A percentile compares a stretch with the other conserved stretches of the same genome.
Evolutionary conservation across 140 eudicot species (phyloP).

Genomic region (Ambrosia hybrid): DNA sequence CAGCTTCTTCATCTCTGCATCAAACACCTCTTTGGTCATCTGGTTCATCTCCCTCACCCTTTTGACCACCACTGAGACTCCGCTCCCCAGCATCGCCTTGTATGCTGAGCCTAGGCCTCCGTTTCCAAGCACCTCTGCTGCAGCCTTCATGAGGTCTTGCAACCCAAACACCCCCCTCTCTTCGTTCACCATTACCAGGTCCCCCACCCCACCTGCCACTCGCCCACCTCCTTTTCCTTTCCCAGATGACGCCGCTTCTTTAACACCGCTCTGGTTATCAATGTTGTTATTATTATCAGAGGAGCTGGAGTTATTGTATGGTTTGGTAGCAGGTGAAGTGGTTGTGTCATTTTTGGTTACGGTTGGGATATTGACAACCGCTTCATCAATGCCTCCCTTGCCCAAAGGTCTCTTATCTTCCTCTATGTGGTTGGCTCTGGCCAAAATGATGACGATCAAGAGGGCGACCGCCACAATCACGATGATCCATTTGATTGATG

Average conservation of each 20-base stretch:
- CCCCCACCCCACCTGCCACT: conserved; percentile 31
- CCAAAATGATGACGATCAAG: conserved; percentile 29
- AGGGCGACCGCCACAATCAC: conserved; percentile 29
- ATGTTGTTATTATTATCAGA: too few relatives aligned
- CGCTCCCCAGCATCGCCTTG: conserved; percentile 63
- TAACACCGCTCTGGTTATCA: neutral
- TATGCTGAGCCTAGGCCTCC: conserved; percentile 83
- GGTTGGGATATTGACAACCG: conserved; percentile 31
- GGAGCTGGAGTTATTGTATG: neutral
- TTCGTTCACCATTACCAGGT: conserved; percentile 70
- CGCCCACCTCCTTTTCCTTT: too few relatives aligned
- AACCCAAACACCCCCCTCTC: conserved; percentile 82
- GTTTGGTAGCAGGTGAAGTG: neutral
- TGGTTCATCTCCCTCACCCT: conserved; percentile 79
- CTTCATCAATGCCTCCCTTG: conserved; percentile 18
- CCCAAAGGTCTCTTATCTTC: conserved; percentile 17
- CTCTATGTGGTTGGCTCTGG: conserved; percentile 10
- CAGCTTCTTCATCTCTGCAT: conserved; percentile 55
- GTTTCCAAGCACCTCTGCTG: conserved; percentile 88
- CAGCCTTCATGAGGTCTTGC: conserved; percentile 92
- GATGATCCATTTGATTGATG: conserved; percentile 26
- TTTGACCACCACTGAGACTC: conserved; percentile 80
- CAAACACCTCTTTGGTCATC: conserved; percentile 63
- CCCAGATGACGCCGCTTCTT: too few relatives aligned
- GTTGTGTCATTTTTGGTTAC: conserved; percentile 4